Evolutionary conservation across 257 asterid species (phyloP).

Genomic region (Verbena officinalis): DNA sequence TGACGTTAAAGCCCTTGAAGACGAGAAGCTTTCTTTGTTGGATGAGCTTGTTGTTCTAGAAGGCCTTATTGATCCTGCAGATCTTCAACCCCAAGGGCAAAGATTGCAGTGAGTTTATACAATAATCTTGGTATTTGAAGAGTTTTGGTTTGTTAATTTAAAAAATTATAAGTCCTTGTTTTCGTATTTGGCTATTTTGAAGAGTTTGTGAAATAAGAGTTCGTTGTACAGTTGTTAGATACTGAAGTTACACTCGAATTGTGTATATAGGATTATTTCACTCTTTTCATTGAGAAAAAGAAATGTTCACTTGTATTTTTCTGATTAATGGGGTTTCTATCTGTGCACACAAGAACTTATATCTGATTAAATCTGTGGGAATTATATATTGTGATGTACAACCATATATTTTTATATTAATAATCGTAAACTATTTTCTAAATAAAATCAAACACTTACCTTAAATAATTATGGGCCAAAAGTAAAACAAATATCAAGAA

Average conservation of each 20-base stretch:
- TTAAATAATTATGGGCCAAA: no score
- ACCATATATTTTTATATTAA: no score
- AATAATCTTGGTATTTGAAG: not conserved
- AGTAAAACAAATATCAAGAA: no score
- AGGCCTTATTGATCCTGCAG: conserved; percentile 80
- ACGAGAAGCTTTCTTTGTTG: conserved; percentile 71
- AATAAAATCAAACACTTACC: no score
- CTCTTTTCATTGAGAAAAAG: not conserved
- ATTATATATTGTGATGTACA: no score
- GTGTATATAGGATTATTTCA: not conserved
- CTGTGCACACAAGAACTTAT: no score
- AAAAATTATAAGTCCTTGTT: not conserved
- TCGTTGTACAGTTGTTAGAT: not conserved
- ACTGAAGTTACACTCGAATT: not conserved
- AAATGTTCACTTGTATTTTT: not conserved
- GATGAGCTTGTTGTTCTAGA: conserved; percentile 93
- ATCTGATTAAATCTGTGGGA: no score
- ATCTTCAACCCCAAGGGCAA: conserved; percentile 45
- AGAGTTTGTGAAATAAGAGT: not conserved
- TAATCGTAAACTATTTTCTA: no score
- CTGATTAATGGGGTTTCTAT: no score
- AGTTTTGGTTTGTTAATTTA: not conserved
- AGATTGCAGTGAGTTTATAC: conserved; percentile 29
- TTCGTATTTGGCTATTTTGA: not conserved
- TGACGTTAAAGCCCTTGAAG: conserved; percentile 73